These are phyloP conservation scores for Eruca vesicaria DNA, from an alignment of 441 rosid species.

Conservation along the genomic window DNA sequence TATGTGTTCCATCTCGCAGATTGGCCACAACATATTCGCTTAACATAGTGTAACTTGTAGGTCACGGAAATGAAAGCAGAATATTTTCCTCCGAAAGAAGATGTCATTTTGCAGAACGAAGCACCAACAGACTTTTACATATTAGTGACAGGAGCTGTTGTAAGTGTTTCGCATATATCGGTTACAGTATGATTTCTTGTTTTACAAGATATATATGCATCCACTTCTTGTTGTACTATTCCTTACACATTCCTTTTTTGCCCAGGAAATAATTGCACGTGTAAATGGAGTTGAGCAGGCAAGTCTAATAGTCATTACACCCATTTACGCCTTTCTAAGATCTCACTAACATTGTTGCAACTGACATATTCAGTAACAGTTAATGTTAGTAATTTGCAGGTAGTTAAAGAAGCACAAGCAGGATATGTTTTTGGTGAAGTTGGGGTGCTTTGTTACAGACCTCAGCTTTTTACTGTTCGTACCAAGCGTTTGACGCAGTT, in stretches of 20 bases:
- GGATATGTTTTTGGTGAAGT: slow-evolving; percentile 84
- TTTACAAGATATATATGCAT: background rate
- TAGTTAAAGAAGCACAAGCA: slow-evolving; percentile 61
- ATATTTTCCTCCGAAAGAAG: slow-evolving; percentile 92
- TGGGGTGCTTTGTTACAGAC: slow-evolving; percentile 83
- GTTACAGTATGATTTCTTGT: background rate
- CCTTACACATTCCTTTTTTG: slow-evolving; percentile 28
- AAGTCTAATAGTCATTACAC: slow-evolving; percentile 16
- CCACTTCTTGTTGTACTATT: slow-evolving; percentile 19
- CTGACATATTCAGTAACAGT: background rate
- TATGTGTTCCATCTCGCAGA: slow-evolving; percentile 13
- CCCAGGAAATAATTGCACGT: slow-evolving; percentile 59
- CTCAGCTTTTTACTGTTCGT: slow-evolving; percentile 82
- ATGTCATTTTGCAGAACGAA: slow-evolving; percentile 89
- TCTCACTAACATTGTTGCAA: background rate
- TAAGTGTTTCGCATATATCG: slow-evolving; percentile 26
- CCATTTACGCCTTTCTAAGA: background rate
- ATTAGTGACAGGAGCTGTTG: slow-evolving; percentile 80
- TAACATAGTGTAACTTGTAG: slow-evolving; percentile 31
- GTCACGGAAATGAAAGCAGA: slow-evolving; percentile 93
- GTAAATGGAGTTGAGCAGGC: slow-evolving; percentile 70
- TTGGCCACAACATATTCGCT: no score
- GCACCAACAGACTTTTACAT: slow-evolving; percentile 88
- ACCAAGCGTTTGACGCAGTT: slow-evolving; percentile 81
- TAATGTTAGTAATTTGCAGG: slow-evolving; percentile 38